Evolutionary conservation across 768 basidiomycete species (phyloP), one percentile per base, ranked within the genome.

Genomic region (Dioszegia hungarica): DNA sequence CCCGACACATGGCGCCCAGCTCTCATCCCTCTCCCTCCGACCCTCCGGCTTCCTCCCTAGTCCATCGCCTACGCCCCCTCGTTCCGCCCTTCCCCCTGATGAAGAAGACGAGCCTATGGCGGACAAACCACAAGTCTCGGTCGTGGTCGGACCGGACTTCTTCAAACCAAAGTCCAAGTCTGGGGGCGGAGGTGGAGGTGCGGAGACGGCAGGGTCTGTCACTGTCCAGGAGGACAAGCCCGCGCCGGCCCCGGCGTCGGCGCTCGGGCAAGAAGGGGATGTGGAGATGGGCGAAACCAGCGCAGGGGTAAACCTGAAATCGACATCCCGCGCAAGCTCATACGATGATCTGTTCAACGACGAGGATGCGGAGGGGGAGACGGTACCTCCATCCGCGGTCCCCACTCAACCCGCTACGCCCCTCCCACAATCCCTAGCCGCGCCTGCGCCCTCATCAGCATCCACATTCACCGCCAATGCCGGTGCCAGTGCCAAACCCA

Each of bases 321-420:
- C 12, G 11, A 11, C 14, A 20, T 52, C 40, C 14, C 51, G 28
- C n/a, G 52, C 19, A 2, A 51, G 49, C 49, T 51, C 89, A 0
- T 89, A 84, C 70, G 90, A 93, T 68, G 88, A 92, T 27, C 79
- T 97, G 19, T 97, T 95, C 71, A 91, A 91, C 68, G 83, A 82
- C 48, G 82, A 79, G n/a, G 79, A 81, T 46, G 57, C 43, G 5
- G 46, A 47, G 19, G 27, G 36, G 29, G 51, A 56, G 28, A 25
- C 45, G 11, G 57, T 54, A 29, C 55, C 62, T 9, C 58, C 41
- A 28, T 46, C 56, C 0, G 52, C 37, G 9, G n/a, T 56, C 12
- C 6, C 40, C 17, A 39, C 59, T 9, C 17, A 58, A 2, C 24
- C 57, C 22, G 12, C 39, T 22, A 39, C 53, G 19, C 50, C 54